A percentile compares a stretch with the other conserved stretches of the same genome.
phyloP scores from a whole-genome alignment of 2,329 filamentous ascomycete genomes.

The Venturia carpophila region DNA sequence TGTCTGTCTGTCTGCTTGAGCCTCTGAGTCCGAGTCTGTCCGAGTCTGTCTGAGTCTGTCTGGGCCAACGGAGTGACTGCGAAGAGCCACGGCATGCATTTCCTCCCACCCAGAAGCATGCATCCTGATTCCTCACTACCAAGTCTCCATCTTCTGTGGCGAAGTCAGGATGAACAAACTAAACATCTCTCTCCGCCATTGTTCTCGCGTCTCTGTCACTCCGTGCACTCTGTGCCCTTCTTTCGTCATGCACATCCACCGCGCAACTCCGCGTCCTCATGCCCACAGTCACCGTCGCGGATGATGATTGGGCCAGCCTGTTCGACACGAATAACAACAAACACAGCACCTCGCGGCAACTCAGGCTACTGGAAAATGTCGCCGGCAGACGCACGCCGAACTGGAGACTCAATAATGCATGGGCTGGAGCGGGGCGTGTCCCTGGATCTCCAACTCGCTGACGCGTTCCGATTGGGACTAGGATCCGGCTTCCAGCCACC shows the following conservation, averaged over 20 bases:
- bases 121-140: neutral
- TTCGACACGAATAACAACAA: neutral
- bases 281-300: neutral
- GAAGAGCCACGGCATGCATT: neutral
- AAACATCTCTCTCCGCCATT: neutral
- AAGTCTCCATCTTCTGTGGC: neutral
- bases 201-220: neutral
- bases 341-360: neutral
- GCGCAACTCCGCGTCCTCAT: neutral
- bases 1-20: too few species aligned
- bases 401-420: neutral
- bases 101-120: neutral
- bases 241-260: neutral
- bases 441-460: constrained; percentile 6
- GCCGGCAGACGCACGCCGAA: neutral
- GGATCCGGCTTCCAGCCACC: constrained; percentile 9
- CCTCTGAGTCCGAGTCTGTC: too few species aligned
- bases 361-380: neutral
- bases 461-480: constrained; percentile 11
- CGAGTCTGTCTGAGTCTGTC: too few species aligned
- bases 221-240: neutral
- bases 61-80: neutral
- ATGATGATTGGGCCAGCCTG: too few species aligned
- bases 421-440: neutral
- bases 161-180: neutral